Base-by-base conservation (phyloP, 345 rosid species). In the Boechera retrofracta region DNA sequence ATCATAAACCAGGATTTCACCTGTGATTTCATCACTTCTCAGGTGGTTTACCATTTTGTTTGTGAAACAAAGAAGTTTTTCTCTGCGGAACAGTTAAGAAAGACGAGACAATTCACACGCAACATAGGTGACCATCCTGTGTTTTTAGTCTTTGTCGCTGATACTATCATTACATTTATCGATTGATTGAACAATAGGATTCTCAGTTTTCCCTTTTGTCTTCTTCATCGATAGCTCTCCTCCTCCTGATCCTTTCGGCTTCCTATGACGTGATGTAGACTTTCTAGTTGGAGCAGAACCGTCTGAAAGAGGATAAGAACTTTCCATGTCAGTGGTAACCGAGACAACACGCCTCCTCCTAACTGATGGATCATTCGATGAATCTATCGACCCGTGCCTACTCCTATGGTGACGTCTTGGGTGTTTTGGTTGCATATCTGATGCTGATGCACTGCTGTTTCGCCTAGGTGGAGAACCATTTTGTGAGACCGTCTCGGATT, bases 191-290 rank as follows among this genome's bases (percentile, higher is more conserved):
- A 35, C 65, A 62, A 5, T 45, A 10, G 64, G 7, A 10, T 64
- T 71, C 47, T 77, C 81, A 0, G 56, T 24, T 78, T 72, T 78
- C 4, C 47, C 67, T 66, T 12, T 78, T 2, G 69, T 18, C 73
- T 78, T 78, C 73, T 52, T 78, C 63, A 66, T 33, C 1, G 77
- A 78, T 12, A 48, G 8, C 56, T 78, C 81, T 66, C 73, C 81
- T 71, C 77, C 81, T 78, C 35, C 72, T 58, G 81, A 39, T 24
- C 81, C 77, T 72, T 78, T 72, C 48, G 29, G 48, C 81, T 58
- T 78, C 77, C 73, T 78, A 41, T 78, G 36, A 49, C 81, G 81
- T 13, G 81, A 11, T 29, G 76, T 16, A 47, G 76, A 49, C 77
- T 59, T 72, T 59, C 38, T 78, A 21, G 13, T n/a, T 21, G 24